These are phyloP conservation scores for Paragyromitra xinjiangensis DNA, from an alignment of 495 filamentous ascomycete species.

Conservation along the genomic window DNA sequence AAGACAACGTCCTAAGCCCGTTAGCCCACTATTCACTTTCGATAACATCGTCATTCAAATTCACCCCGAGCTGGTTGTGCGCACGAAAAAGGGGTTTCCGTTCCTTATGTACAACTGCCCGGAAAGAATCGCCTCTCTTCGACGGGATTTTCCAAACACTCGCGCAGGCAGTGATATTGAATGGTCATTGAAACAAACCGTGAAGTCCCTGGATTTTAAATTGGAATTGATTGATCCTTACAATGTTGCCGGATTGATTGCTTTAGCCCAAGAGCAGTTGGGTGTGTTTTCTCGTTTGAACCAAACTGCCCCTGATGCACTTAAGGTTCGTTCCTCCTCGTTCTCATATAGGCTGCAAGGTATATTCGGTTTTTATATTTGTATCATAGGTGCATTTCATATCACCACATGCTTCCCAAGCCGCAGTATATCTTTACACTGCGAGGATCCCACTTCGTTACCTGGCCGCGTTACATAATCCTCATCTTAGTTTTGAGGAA, in stretches of 20 bases:
- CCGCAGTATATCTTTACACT: conserved; percentile 30
- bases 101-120: conserved; percentile 45
- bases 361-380: background rate
- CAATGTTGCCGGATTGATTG: conserved; percentile 37
- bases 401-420: conserved; percentile 15
- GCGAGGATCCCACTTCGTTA: conserved; percentile 33
- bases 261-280: conserved; percentile 39
- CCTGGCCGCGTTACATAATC: conserved; percentile 27
- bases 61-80: conserved; percentile 40
- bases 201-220: conserved; percentile 29
- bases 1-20: conserved; percentile 34
- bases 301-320: background rate
- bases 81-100: conserved; percentile 41
- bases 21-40: conserved; percentile 42
- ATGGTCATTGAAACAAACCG: conserved; percentile 25
- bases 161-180: conserved; percentile 18
- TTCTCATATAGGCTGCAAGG: background rate
- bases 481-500: conserved; percentile 8
- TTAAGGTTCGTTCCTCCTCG: conserved; percentile 21
- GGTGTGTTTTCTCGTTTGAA: conserved; percentile 9
- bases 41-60: conserved; percentile 32
- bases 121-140: conserved; percentile 18
- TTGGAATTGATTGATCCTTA: conserved; percentile 35
- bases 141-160: conserved; percentile 28
- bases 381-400: conserved; percentile 32